These are phyloP conservation scores for Podospora bellae-mahoneyi DNA, from an alignment of 495 filamentous ascomycete species.

Conservation along the genomic window DNA sequence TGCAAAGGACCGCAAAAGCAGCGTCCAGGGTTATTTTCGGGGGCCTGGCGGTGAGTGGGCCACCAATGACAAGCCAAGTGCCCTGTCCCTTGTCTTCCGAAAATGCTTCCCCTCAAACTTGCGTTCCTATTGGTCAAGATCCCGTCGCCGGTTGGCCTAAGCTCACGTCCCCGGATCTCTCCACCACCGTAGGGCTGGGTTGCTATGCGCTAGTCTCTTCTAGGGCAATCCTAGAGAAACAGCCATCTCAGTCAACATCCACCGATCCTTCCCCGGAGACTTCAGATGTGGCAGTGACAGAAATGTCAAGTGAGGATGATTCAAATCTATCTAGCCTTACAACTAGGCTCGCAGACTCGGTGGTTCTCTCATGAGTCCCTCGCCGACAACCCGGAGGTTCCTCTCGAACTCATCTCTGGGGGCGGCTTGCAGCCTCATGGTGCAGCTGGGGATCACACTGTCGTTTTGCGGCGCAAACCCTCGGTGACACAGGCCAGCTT, in stretches of 20 bases:
- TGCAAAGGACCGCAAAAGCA: conserved; percentile 1
- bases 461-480: conserved; percentile 1
- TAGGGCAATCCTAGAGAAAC: not conserved
- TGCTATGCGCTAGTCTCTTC: not conserved
- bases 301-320: too few species aligned
- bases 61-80: not conserved
- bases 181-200: conserved; percentile 11
- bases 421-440: not conserved
- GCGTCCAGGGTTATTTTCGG: conserved; percentile 5
- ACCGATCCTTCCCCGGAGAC: too few species aligned
- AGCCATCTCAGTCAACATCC: not conserved
- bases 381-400: not conserved
- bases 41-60: conserved; percentile 4
- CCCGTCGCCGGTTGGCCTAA: not conserved
- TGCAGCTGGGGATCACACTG: not conserved
- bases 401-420: not conserved
- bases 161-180: not conserved
- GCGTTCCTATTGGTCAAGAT: not conserved
- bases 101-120: not conserved
- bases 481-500: not conserved
- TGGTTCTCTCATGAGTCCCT: not conserved
- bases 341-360: not conserved
- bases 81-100: not conserved
- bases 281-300: too few species aligned
- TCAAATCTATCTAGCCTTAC: not conserved